phyloP scores from a whole-genome alignment of 2,329 filamentous ascomycete genomes.

The Talaromyces verruculosus region DNA sequence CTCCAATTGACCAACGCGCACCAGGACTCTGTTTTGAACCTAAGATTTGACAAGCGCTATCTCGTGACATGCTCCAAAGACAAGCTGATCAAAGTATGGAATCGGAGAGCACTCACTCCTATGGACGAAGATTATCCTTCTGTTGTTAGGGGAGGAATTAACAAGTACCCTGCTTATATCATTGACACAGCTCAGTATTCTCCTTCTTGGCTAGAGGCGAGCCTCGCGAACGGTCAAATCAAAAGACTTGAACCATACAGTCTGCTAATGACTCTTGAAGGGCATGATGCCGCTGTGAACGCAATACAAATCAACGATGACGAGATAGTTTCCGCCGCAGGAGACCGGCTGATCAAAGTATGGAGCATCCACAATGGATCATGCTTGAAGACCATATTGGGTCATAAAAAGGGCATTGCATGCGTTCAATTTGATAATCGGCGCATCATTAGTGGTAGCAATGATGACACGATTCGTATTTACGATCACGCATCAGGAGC shows the following conservation, averaged over 20 bases:
- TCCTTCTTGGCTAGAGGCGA: constrained; percentile 44
- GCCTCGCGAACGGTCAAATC: constrained; percentile 43
- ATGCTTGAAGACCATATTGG: constrained; percentile 75
- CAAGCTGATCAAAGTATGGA: constrained; percentile 95
- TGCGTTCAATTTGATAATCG: constrained; percentile 96
- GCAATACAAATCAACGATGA: constrained; percentile 85
- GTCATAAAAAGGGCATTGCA: constrained; percentile 92
- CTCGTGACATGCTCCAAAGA: constrained; percentile 97
- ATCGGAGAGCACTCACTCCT: constrained; percentile 64
- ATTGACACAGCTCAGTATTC: constrained; percentile 50
- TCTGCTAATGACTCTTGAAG: constrained; percentile 75
- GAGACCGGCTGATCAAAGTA: constrained; percentile 88
- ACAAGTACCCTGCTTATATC: constrained; percentile 55
- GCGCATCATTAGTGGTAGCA: constrained; percentile 92
- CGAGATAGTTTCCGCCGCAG: constrained; percentile 91
- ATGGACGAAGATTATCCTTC: constrained; percentile 48
- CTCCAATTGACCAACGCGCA: constrained; percentile 77
- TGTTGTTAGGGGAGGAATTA: constrained; percentile 43
- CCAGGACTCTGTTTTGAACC: constrained; percentile 85
- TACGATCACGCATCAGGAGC: constrained; percentile 84
- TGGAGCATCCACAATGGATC: constrained; percentile 84
- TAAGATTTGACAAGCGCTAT: constrained; percentile 87
- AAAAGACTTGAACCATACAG: constrained; percentile 63
- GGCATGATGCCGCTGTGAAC: constrained; percentile 90
- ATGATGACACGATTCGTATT: constrained; percentile 92